These are phyloP conservation scores for Plasmodium chabaudi DNA, from an alignment of 169 alveolate species.

Conservation along the genomic window DNA sequence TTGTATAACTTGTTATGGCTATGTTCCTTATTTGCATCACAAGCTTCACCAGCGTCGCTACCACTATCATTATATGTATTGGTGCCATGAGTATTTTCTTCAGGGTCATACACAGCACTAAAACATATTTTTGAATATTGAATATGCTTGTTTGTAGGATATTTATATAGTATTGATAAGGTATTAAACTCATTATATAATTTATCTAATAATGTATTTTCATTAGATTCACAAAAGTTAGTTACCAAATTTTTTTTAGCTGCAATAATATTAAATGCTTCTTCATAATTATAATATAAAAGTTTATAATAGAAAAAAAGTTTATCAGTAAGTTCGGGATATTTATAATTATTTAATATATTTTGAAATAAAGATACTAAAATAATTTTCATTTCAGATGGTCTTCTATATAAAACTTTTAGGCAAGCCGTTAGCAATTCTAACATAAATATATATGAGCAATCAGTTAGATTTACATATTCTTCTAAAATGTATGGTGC, in stretches of 20 bases:
- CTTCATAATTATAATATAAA: constrained; percentile 74
- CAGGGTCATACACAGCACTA: constrained; percentile 64
- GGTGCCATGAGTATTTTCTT: constrained; percentile 29
- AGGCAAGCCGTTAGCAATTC: constrained; percentile 91
- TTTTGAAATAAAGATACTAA: constrained; percentile 87
- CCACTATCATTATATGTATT: background rate
- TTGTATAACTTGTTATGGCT: background rate
- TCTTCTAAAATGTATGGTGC: constrained; percentile 87
- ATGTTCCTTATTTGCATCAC: background rate
- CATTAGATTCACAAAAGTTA: constrained; percentile 73
- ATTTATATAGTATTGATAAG: constrained; percentile 66
- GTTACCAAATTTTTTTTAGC: constrained; percentile 73
- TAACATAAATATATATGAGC: constrained; percentile 80
- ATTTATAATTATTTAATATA: constrained; percentile 78
- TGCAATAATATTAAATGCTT: constrained; percentile 74
- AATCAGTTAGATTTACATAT: constrained; percentile 83
- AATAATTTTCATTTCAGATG: constrained; percentile 95
- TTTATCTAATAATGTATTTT: constrained; percentile 70
- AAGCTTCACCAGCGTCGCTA: background rate
- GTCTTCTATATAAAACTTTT: constrained; percentile 92
- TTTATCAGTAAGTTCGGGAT: constrained; percentile 77
- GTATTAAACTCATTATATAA: constrained; percentile 70
- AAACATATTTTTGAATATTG: constrained; percentile 64
- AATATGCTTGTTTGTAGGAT: constrained; percentile 50
- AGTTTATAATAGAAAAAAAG: constrained; percentile 55